Base-by-base conservation (phyloP, 2,329 filamentous ascomycete species). In the Botrytis fabae region DNA sequence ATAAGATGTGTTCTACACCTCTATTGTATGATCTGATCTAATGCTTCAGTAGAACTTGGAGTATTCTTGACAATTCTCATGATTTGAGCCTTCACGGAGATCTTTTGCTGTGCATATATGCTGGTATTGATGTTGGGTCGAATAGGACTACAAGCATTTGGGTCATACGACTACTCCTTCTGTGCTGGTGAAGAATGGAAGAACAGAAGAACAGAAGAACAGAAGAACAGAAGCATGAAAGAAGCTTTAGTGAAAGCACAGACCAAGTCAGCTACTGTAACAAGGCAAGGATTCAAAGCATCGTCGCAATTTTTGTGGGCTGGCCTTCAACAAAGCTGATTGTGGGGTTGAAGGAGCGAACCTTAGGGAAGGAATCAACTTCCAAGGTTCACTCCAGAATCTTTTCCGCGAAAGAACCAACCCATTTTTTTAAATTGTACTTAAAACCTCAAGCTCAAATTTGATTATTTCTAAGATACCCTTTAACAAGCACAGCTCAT, bases 211-310 rank as follows among this genome's bases (percentile, higher is more conserved):
- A 9, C 16, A 20, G 57, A 63, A 63, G 16, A 57, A 28, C 18
- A 5, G n/a, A 44, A 44, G 57, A 35, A 9, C 16, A 20, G 57
- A 63, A 63, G 16, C 44, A 28, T 28, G 28, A 65, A 51, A 65
- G 63, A 65, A 48, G 25, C 38, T 42, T 46, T 25, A n/a, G 16
- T 4, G 42, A 46, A 66, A 16, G 64, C 64, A 68, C 64, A 38
- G 64, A 54, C 64, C 64, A 57, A 20, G 35, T 22, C 35, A 40
- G 64, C 64, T 51, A 54, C 40, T 28, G 25, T 28, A n/a, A 66
- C 46, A 66, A 66, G 64, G 64, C 46, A 66, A 66, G 64, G 64
- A 66, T 66, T 28, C 46, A 16, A 22, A 68, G 16, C 64, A 68
- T 57, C 65, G n/a, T 57, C 65, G 38, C 65, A 42, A 57, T 57